A percentile compares a stretch with the other conserved stretches of the same genome.
Conservation (phyloP, 2,329 filamentous ascomycete genomes). For the Leptosphaerulina australis region DNA sequence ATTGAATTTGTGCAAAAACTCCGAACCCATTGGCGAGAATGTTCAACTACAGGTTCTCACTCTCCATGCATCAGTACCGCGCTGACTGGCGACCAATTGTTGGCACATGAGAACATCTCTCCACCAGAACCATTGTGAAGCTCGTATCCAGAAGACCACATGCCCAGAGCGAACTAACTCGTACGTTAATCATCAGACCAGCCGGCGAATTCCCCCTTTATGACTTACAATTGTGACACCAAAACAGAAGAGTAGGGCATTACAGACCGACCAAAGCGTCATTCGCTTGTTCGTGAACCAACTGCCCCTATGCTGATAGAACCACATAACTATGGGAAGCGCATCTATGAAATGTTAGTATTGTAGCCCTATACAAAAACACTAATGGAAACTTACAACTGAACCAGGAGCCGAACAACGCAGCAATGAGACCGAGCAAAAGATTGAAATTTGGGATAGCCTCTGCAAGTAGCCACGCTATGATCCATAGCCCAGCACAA, state of each 20-base stretch:
- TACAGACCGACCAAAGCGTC: slow-evolving; percentile 53
- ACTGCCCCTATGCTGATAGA: slow-evolving; percentile 55
- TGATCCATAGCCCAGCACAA: slow-evolving; percentile 60
- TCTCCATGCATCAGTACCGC: background rate
- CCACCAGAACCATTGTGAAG: slow-evolving; percentile 33
- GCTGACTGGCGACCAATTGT: slow-evolving; percentile 37
- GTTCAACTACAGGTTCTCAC: background rate
- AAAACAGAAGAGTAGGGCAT: slow-evolving; percentile 50
- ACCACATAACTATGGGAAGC: slow-evolving; percentile 54
- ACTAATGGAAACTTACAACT: slow-evolving; percentile 53
- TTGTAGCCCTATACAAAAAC: background rate
- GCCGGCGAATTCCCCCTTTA: background rate
- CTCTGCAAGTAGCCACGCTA: slow-evolving; percentile 72
- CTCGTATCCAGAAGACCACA: slow-evolving; percentile 38
- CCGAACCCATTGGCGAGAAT: too few relatives aligned
- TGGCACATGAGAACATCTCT: slow-evolving; percentile 37
- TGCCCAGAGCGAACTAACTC: slow-evolving; percentile 35
- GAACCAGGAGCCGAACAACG: slow-evolving; percentile 72
- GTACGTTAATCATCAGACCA: background rate
- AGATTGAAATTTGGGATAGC: slow-evolving; percentile 72
- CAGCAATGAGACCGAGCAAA: slow-evolving; percentile 65
- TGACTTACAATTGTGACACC: slow-evolving; percentile 38
- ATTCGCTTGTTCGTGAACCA: slow-evolving; percentile 51
- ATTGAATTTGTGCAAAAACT: background rate
- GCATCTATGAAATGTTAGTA: slow-evolving; percentile 38